Base-by-base conservation (phyloP, 306 rosid species). In the Ochetophila trinervis region DNA sequence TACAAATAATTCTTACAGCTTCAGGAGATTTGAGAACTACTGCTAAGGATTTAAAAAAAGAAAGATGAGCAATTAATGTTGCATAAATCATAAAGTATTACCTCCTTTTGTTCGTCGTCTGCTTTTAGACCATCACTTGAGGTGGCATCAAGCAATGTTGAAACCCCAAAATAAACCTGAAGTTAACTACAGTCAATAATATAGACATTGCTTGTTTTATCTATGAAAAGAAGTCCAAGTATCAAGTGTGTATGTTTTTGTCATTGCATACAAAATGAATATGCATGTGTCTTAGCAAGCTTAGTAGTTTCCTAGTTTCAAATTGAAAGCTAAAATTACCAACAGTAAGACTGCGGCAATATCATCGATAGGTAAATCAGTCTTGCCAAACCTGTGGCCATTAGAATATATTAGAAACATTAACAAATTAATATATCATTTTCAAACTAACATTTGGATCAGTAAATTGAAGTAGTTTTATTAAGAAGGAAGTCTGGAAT, bases 81-180 rank as follows among this genome's bases (percentile, higher is more conserved):
- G 58, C 45, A 70, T 8, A 62, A 36, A n/a, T 67, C 56, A 64
- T 47, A 24, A 55, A 51, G 22, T 53, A 24, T 68, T 83, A 89
- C 97, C 99, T 93, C 97, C 84, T 87, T 90, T 75, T 93, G 97
- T 79, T 93, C 97, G 53, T 90, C 97, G 74, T 90, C 95, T 76
- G 96, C 82, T 75, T 87, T 89, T 69, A 75, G 77, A 69, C 85
- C 72, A 69, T 88, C 91, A 72, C 83, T 82, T 32, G 96, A 84
- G 61, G 88, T 75, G 64, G 99, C 96, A 83, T 90, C 99, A 57
- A 84, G 72, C 85, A 93, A 85, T 10, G 99, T 93, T 60, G 97
- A 90, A 63, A 93, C 84, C 72, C 96, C 97, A 78, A 94, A 93
- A 85, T 93, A 93, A 60, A 87, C 90, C 99, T 87, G 80, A 76